Evolutionary conservation across 768 basidiomycete species (phyloP).

Genomic region (Termitomyces sp.): DNA sequence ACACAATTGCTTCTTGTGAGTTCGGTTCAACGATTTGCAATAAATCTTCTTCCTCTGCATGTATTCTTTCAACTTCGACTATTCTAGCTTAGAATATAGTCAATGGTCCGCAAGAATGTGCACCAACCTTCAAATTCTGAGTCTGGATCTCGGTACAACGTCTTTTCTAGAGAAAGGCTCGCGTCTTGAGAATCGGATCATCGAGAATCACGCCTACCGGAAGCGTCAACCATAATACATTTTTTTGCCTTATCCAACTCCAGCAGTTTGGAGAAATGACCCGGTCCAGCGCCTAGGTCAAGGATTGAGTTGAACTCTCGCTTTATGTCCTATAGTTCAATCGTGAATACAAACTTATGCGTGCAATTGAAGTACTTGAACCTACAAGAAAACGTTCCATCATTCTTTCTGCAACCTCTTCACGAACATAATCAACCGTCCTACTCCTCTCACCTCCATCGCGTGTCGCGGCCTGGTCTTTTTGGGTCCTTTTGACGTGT

Average conservation of each 20-base stretch:
- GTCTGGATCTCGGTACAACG: constrained; percentile 72
- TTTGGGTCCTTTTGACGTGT: constrained; percentile 67
- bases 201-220: constrained; percentile 43
- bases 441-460: constrained; percentile 57
- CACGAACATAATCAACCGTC: constrained; percentile 86
- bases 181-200: background rate
- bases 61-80: constrained; percentile 77
- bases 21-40: constrained; percentile 57
- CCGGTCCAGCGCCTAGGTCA: constrained; percentile 88
- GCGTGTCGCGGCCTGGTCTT: constrained; percentile 60
- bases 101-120: background rate
- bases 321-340: constrained; percentile 73
- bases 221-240: constrained; percentile 81
- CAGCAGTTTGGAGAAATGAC: constrained; percentile 84
- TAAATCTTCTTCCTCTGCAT: constrained; percentile 81
- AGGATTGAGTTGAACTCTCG: constrained; percentile 72
- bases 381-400: constrained; percentile 83
- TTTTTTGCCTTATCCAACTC: constrained; percentile 63
- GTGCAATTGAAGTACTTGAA: constrained; percentile 4
- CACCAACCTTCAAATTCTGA: constrained; percentile 72
- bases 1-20: constrained; percentile 89
- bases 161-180: constrained; percentile 41
- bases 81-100: background rate
- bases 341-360: background rate
- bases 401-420: constrained; percentile 87